These are phyloP conservation scores for Hypoxylon sp. DNA, from an alignment of 2,329 filamentous ascomycete species.

Conservation along the genomic window DNA sequence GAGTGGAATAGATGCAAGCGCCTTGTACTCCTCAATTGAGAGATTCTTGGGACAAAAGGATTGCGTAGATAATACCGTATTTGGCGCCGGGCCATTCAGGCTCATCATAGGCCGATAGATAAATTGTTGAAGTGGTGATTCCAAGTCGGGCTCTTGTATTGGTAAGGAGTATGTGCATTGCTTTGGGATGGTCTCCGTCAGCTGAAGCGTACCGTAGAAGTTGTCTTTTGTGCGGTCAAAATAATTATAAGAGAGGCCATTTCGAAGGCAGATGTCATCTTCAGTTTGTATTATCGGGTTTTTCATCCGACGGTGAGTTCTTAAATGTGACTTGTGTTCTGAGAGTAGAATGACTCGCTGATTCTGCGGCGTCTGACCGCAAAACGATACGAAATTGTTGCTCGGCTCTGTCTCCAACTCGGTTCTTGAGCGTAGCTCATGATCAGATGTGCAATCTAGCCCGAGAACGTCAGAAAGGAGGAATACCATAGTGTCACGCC, in stretches of 20 bases:
- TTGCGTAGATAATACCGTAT: conserved; percentile 62
- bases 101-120: conserved; percentile 44
- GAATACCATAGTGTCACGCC: conserved; percentile 58
- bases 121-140: conserved; percentile 50
- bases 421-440: no score
- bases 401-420: no score
- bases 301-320: conserved; percentile 25
- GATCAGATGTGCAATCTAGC: conserved; percentile 26
- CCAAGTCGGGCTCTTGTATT: conserved; percentile 7
- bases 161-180: conserved; percentile 55
- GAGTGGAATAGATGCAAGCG: conserved; percentile 57
- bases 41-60: conserved; percentile 57
- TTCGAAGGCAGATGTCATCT: conserved; percentile 54
- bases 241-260: conserved; percentile 54
- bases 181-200: conserved; percentile 36
- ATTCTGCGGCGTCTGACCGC: no score
- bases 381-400: no score
- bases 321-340: conserved; percentile 22
- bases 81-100: conserved; percentile 50
- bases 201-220: conserved; percentile 31
- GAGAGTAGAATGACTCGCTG: conserved; percentile 25
- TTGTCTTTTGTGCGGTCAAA: conserved; percentile 44
- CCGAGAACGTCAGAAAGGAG: conserved; percentile 53
- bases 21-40: conserved; percentile 62
- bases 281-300: conserved; percentile 35